A percentile compares a stretch with the other conserved stretches of the same genome.
These are phyloP conservation scores for Hymenoscyphus repandus DNA, from an alignment of 2,329 filamentous ascomycete species.

Conservation along the genomic window DNA sequence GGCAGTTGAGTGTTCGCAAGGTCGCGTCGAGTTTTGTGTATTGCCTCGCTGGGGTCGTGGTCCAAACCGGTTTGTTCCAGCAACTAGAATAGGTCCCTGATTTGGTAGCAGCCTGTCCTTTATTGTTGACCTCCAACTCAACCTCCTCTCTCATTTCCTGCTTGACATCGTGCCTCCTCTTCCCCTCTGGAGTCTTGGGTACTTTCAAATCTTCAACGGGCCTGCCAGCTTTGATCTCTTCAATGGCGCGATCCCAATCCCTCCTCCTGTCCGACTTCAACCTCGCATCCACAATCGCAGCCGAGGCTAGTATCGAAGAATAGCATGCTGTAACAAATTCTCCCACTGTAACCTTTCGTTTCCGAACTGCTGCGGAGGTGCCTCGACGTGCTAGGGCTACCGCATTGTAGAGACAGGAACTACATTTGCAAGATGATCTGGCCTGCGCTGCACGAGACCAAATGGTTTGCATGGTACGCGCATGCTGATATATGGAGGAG, in stretches of 20 bases:
- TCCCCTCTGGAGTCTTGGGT: not conserved
- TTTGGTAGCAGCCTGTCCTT: not conserved
- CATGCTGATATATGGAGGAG: constrained; percentile 20
- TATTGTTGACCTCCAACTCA: not conserved
- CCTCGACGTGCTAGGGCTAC: constrained; percentile 44
- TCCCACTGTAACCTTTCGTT: constrained; percentile 45
- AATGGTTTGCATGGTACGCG: constrained; percentile 56
- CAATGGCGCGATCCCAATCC: constrained; percentile 58
- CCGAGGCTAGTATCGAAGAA: constrained; percentile 61
- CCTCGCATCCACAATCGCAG: constrained; percentile 56
- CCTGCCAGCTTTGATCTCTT: constrained; percentile 38
- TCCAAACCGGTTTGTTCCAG: not conserved
- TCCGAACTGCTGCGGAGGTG: constrained; percentile 41
- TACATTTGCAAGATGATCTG: constrained; percentile 57
- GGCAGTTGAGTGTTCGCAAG: not conserved
- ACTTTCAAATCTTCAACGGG: not conserved
- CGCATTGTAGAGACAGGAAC: constrained; percentile 50
- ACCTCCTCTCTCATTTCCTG: not conserved
- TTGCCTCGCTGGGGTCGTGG: not conserved
- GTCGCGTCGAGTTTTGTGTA: not conserved
- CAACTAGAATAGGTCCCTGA: not conserved
- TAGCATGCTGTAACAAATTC: constrained; percentile 62
- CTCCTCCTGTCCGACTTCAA: constrained; percentile 52
- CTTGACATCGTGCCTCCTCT: not conserved
- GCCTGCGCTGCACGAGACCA: constrained; percentile 63